These are phyloP conservation scores for Tuber brumale DNA, from an alignment of 495 filamentous ascomycete genomes.

Conservation along the genomic window DNA sequence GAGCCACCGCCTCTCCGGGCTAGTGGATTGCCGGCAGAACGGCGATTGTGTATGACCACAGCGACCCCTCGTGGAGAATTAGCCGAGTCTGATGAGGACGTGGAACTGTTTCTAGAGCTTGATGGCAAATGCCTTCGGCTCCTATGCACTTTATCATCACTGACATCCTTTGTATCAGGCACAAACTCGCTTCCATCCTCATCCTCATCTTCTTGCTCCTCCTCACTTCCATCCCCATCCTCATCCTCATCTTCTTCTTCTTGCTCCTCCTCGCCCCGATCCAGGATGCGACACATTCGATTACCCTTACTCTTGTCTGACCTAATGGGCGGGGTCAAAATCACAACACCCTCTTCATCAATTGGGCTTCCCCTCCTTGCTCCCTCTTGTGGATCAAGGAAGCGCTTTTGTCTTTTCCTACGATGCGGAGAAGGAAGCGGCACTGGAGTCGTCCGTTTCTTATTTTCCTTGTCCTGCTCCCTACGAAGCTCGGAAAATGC, in stretches of 20 bases:
- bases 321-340: background rate
- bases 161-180: background rate
- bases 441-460: conserved; percentile 14
- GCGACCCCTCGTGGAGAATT: background rate
- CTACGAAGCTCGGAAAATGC: background rate
- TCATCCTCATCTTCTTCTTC: background rate
- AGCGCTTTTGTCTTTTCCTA: conserved; percentile 18
- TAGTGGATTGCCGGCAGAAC: background rate
- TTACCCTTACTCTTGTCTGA: background rate
- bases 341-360: conserved; percentile 8
- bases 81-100: background rate
- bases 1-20: background rate
- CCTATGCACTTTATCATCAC: background rate
- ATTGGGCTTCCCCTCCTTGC: conserved; percentile 25
- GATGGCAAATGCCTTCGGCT: conserved; percentile 1
- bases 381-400: conserved; percentile 24
- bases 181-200: background rate
- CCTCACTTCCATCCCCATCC: conserved; percentile 12
- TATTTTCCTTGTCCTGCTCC: conserved; percentile 27
- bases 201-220: background rate
- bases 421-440: conserved; percentile 15
- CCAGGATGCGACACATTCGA: background rate
- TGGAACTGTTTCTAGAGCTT: background rate
- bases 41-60: background rate
- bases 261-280: background rate